Evolutionary conservation across 202 grass and related monocot genomes (phyloP), one percentile per base, ranked within the genome.

Genomic region (Setaria italica): DNA sequence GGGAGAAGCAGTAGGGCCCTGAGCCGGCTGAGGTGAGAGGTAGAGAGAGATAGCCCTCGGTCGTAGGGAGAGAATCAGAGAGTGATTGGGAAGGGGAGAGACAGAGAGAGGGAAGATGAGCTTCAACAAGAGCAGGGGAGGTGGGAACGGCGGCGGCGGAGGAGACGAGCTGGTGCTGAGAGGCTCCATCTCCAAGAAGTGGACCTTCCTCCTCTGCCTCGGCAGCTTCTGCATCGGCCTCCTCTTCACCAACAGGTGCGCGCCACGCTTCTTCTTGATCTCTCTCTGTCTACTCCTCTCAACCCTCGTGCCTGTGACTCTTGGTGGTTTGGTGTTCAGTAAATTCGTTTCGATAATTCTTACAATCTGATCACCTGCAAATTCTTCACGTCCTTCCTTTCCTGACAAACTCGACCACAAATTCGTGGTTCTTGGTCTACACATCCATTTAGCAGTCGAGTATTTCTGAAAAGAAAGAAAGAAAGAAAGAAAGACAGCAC

Each of bases 221-320:
- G 92, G 85, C 39, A 99, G 97, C 90, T 99, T 97, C 78, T 99
- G 90, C 81, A 82, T 96, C 25, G 97, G 97, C 82, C 88, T 99
- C n/a, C 81, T 99, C 85, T 91, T 99, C 92, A 96, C 97, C 74
- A 90, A 87, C 86, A 96, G 91, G 97, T 99, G 78, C 63, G 10
- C 37, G n/a, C 5, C 41, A 2, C 82, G 41, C 63, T 30, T 67
- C 68, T 53, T 20, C 30, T n/a, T 13, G 14, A 17, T n/a, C 19
- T 1, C 72, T 37, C 66, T 76, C 21, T 49, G 1, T 63, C 74
- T 63, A 42, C 2, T 42, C 37, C 39, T 41, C 6, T 78, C 7
- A 1, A 56, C 35, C 64, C 32, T 66, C 42, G 35, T 83, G 41
- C 14, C 6, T 2, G 10, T 14, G 46, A 2, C 5, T 68, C 48